Evolutionary conservation across 176 grass and related monocot genomes (phyloP).

Genomic region (Musa beccarii): DNA sequence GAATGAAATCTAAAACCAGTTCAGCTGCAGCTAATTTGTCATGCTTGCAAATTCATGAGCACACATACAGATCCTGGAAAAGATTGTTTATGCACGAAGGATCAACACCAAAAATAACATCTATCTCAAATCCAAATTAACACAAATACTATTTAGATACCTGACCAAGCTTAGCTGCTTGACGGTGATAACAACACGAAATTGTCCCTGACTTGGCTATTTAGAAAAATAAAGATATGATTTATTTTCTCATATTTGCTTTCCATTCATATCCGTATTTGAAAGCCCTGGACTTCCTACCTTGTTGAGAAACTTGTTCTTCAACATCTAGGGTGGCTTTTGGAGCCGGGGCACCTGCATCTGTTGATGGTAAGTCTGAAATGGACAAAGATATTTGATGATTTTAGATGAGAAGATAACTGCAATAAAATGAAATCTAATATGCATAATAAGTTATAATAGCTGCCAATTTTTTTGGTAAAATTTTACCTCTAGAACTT

Average conservation of each 20-base stretch:
- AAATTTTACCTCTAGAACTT: not conserved
- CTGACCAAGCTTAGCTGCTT: no score
- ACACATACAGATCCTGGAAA: no score
- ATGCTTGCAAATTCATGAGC: no score
- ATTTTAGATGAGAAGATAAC: not conserved
- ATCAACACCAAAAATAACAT: not conserved
- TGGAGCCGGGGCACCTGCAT: not conserved
- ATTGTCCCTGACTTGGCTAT: no score
- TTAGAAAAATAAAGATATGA: not conserved
- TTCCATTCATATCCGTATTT: not conserved
- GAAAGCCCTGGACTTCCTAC: not conserved
- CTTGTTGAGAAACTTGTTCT: constrained; percentile 1
- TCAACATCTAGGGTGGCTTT: not conserved
- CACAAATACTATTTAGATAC: no score
- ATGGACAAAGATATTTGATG: not conserved
- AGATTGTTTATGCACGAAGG: no score
- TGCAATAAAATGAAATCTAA: not conserved
- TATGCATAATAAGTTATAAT: not conserved
- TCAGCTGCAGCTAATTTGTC: no score
- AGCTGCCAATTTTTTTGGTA: not conserved
- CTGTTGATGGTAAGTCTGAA: not conserved
- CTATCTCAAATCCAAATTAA: no score
- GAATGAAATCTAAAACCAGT: no score
- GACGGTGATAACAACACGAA: no score
- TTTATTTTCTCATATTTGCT: not conserved